Evolutionary conservation across 768 basidiomycete species (phyloP), one percentile per base, ranked within the genome.

Genomic region (Collybia nuda): DNA sequence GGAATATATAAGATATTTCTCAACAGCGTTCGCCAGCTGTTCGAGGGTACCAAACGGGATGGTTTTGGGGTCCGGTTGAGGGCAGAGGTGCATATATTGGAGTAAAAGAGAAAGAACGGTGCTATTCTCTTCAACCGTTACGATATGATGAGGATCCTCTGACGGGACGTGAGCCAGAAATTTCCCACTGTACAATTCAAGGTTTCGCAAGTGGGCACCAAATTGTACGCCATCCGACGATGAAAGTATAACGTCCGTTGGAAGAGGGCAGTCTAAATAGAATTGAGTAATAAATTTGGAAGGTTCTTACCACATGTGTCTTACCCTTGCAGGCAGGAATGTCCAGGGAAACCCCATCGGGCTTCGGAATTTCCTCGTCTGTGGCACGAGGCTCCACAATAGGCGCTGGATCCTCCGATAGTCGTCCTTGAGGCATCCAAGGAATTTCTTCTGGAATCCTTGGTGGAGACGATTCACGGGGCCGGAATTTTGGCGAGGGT

Each of bases 1-100:
- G 24, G 56, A 57, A 48, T 47, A 56, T 9, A 65, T 52, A 23
- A 43, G 18, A 37, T 62, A 64, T 44, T 64, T 64, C 37, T 64
- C 62, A 26, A 54, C 63, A 1, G 63, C 62, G 17, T 64, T 60
- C 3, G 63, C 57, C 7, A 63, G 39, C 2, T 24, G 37, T 1
- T 44, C 48, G 6, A 57, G 50, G 6, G 51, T 19, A 6, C 39
- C 41, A 42, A 61, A 59, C 3, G 24, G 37, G 14, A 61, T 19
- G 6, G 48, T 38, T 2, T n/a, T 15, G 14, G 56, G 52, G 26
- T 61, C 56, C 6, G 63, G 63, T 36, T 56, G 62, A 4, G 50
- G 55, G 29, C 56, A 56, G 18, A 42, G 56, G 39, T 60, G 57
- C 57, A 62, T 59, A 47, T 53, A 64, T 39, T 56, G 56, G 15